phyloP scores from a whole-genome alignment of 805 yeast species.

The Cyberlindnera amylophila region DNA sequence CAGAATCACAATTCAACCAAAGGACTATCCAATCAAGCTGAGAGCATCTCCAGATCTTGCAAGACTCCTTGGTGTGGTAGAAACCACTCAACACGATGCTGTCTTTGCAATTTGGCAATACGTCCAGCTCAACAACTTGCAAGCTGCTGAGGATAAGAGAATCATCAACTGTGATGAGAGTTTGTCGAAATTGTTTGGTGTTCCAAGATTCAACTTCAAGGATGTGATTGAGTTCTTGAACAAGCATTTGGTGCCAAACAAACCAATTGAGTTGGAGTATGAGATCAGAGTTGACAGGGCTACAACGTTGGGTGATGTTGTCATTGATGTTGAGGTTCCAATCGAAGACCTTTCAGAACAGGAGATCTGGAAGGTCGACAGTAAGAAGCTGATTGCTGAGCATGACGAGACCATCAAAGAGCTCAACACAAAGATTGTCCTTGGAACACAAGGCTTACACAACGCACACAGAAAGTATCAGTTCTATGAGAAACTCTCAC shows the following conservation, averaged over 20 bases:
- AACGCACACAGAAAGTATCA: conserved; percentile 61
- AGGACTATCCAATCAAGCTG: conserved; percentile 65
- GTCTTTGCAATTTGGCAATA: conserved; percentile 80
- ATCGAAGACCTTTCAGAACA: conserved; percentile 30
- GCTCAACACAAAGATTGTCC: conserved; percentile 30
- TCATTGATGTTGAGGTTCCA: conserved; percentile 70
- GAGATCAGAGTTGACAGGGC: conserved; percentile 73
- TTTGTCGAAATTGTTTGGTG: conserved; percentile 40
- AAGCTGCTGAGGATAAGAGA: conserved; percentile 52
- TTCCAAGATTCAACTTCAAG: conserved; percentile 58
- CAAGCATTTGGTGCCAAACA: conserved; percentile 68
- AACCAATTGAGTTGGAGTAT: conserved; percentile 76
- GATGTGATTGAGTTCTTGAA: conserved; percentile 67
- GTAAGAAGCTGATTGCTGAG: conserved; percentile 28
- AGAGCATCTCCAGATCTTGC: conserved; percentile 64
- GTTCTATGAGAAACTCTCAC: conserved; percentile 69
- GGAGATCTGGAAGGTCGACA: conserved; percentile 29
- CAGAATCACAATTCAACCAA: conserved; percentile 75
- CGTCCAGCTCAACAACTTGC: conserved; percentile 61
- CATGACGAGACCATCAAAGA: conserved; percentile 31
- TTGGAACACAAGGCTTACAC: conserved; percentile 48
- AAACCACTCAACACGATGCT: conserved; percentile 83
- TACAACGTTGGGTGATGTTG: conserved; percentile 74
- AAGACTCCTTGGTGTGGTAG: conserved; percentile 67
- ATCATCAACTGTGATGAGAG: conserved; percentile 48